Conservation (phyloP, 2,329 filamentous ascomycete genomes). For the Fusarium illudens region DNA sequence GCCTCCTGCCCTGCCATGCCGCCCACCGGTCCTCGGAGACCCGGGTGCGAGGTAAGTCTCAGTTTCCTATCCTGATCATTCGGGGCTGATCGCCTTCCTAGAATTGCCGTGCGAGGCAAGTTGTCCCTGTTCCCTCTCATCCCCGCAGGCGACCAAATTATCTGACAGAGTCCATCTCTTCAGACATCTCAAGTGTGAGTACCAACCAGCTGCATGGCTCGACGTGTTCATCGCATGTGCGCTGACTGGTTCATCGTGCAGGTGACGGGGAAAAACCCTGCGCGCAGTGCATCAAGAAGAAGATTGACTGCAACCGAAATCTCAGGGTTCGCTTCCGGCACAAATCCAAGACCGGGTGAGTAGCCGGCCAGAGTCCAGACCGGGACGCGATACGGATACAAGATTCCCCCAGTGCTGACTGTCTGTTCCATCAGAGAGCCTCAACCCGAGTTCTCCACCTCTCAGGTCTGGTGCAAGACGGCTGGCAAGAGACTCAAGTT, state of each 20-base stretch:
- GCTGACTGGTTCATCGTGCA: background rate
- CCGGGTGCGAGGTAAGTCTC: slow-evolving; percentile 25
- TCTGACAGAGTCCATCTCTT: background rate
- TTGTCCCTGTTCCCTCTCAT: background rate
- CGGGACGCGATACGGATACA: background rate
- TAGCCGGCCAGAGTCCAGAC: background rate
- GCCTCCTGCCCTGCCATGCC: slow-evolving; percentile 14
- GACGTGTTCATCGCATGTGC: background rate
- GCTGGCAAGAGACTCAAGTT: slow-evolving; percentile 31
- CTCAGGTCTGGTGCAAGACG: slow-evolving; percentile 26
- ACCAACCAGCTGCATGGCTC: background rate
- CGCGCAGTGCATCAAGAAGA: slow-evolving; percentile 28
- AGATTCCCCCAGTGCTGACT: background rate
- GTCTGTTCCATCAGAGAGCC: slow-evolving; percentile 11
- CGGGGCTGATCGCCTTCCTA: slow-evolving; percentile 1
- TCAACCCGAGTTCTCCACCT: slow-evolving; percentile 22
- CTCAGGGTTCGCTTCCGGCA: slow-evolving; percentile 28
- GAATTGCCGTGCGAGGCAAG: slow-evolving; percentile 35
- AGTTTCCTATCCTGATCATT: background rate
- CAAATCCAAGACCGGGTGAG: slow-evolving; percentile 21
- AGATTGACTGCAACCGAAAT: slow-evolving; percentile 22
- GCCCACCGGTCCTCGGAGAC: slow-evolving; percentile 23
- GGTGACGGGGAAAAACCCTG: slow-evolving; percentile 30
- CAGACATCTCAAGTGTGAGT: slow-evolving; percentile 33
- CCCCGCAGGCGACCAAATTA: background rate